Evolutionary conservation across 352 stramenopile species (phyloP), one percentile per base, ranked within the genome.

Genomic region (Phytophthora crassamura): DNA sequence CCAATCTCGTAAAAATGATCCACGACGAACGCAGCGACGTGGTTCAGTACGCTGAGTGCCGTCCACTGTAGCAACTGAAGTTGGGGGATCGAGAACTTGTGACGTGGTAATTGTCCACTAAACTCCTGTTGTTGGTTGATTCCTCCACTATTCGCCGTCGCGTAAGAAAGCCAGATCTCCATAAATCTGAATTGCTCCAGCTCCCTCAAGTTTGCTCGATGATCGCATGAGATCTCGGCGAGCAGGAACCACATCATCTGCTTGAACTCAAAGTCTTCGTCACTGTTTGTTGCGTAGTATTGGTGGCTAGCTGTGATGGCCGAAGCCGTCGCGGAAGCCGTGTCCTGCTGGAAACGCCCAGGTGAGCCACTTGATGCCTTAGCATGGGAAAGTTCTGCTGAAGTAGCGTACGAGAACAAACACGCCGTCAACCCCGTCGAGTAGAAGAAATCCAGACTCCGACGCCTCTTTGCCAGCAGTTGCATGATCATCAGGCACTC

Each of bases 221-320:
- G 73, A 40, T 68, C 80, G n/a, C 46, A 70, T 18, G 67, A 56
- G 38, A 91, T 74, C n/a, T 83, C 73, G 1, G 82, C 75, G 11
- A 94, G 52, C 10, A 93, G 18, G 40, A 82, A 75, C 86, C 84
- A 94, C 10, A 93, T 51, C 60, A 84, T 75, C 57, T 90, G 84
- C 69, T 94, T 94, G 67, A 94, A 91, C 65, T 94, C 86, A 34
- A 94, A 82, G 59, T 94, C 84, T 43, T 89, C 82, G 45, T 88
- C 80, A 41, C 77, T 75, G 42, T 75, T 86, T n/a, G 78, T 91
- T 11, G 82, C 78, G 55, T 89, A 94, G 52, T 86, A 60, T 41
- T 86, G 74, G 7, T 60, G 72, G 40, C 80, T 88, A 5, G 83
- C 80, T 2, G 76, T 84, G 33, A 92, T 78, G 18, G 75, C 76